phyloP scores from a whole-genome alignment of 1,139 yeast genomes.

The Zygosaccharomyces sapae region DNA sequence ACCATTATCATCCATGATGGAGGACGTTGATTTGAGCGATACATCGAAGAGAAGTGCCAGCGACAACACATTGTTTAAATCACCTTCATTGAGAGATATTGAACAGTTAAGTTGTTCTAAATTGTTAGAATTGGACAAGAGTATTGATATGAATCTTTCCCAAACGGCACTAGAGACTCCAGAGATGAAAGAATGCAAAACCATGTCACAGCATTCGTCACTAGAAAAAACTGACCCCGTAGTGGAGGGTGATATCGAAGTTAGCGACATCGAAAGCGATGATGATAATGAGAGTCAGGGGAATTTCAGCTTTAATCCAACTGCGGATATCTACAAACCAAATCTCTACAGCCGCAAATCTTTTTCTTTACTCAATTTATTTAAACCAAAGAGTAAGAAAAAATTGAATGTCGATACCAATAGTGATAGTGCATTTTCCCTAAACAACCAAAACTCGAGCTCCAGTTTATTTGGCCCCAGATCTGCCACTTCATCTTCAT shows the following conservation, averaged over 20 bases:
- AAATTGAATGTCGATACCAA: conserved; percentile 11
- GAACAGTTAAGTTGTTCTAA: conserved; percentile 27
- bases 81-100: conserved; percentile 24
- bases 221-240: conserved; percentile 15
- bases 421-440: neutral
- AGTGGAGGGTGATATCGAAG: conserved; percentile 9
- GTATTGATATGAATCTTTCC: conserved; percentile 22
- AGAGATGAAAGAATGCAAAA: conserved; percentile 12
- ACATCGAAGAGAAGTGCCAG: neutral
- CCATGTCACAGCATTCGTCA: conserved; percentile 19
- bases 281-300: conserved; percentile 10
- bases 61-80: conserved; percentile 2
- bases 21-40: conserved; percentile 6
- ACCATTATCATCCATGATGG: conserved; percentile 14
- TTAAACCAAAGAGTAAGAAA: conserved; percentile 22
- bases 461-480: conserved; percentile 4
- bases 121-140: conserved; percentile 25
- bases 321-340: conserved; percentile 26
- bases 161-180: conserved; percentile 17
- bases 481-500: conserved; percentile 5
- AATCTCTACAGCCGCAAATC: conserved; percentile 18
- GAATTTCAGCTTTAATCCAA: conserved; percentile 16
- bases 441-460: neutral
- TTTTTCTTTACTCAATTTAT: conserved; percentile 27
- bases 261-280: conserved; percentile 25